These are phyloP conservation scores for Pythium folliculosum DNA, from an alignment of 352 stramenopile species.

Conservation along the genomic window DNA sequence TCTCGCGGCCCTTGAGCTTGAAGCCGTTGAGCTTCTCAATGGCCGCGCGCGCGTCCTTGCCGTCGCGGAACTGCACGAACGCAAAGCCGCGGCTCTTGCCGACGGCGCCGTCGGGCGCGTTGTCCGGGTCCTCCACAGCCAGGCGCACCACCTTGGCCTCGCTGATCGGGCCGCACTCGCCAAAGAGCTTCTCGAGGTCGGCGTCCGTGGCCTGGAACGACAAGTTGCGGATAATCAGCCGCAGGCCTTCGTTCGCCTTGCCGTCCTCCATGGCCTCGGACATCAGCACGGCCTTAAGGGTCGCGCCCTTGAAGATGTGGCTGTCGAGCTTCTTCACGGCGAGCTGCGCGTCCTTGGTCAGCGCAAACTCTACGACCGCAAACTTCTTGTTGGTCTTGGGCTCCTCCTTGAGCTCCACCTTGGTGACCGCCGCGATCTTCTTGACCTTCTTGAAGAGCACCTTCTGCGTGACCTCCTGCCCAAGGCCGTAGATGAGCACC, in stretches of 20 bases:
- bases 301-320: slow-evolving; percentile 82
- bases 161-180: slow-evolving; percentile 59
- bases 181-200: slow-evolving; percentile 75
- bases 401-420: slow-evolving; percentile 66
- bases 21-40: slow-evolving; percentile 74
- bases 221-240: slow-evolving; percentile 84
- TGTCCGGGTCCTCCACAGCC: slow-evolving; percentile 51
- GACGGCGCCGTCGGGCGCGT: slow-evolving; percentile 35
- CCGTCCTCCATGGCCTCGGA: slow-evolving; percentile 28
- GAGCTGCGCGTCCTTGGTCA: slow-evolving; percentile 46
- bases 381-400: slow-evolving; percentile 56
- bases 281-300: slow-evolving; percentile 61
- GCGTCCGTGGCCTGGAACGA: slow-evolving; percentile 77
- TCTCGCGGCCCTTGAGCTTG: slow-evolving; percentile 82
- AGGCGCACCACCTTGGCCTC: slow-evolving; percentile 78
- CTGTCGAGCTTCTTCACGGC: slow-evolving; percentile 77
- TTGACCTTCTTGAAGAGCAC: slow-evolving; percentile 81
- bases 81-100: slow-evolving; percentile 79
- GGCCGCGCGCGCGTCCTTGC: slow-evolving; percentile 56
- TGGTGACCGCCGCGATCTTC: slow-evolving; percentile 58
- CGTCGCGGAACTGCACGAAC: slow-evolving; percentile 81
- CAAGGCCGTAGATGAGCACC: slow-evolving; percentile 72
- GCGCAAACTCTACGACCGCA: slow-evolving; percentile 67
- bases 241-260: slow-evolving; percentile 53
- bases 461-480: slow-evolving; percentile 72